Evolutionary conservation across 768 basidiomycete species (phyloP), one percentile per base, ranked within the genome.

Genomic region (Trametopsis cervina): DNA sequence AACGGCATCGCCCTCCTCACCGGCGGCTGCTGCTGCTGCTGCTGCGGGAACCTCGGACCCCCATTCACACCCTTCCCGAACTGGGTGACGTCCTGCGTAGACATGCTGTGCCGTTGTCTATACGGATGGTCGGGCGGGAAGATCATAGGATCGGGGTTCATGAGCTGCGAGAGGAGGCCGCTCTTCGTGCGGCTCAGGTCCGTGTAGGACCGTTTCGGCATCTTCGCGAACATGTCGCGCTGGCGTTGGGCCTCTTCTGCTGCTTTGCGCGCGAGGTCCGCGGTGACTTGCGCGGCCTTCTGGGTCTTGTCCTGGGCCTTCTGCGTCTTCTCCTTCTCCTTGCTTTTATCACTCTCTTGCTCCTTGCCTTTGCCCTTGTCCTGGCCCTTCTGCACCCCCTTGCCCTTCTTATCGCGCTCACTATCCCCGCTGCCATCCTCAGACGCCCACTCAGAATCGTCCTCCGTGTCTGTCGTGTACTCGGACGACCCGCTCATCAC

Each of bases 181-280:
- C 75, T 76, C 40, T 67, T 64, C 9, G 74, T 69, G 45, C 64
- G 79, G 58, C 62, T 80, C 61, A 74, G 63, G 51, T 79, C 79
- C 44, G 77, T 74, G 59, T 84, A 85, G 25, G 80, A 83, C 23
- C 75, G 66, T 44, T 76, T 73, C 1, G 85, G 85, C 12, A 81
- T 71, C 65, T 89, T 89, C 52, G 76, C 73, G 57, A 86, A 84
- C 70, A 90, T 69, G 12, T 90, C 84, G 23, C 76, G 74, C 54
- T 83, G 76, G 15, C 78, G 74, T 57, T 78, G 76, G 1, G 71
- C 79, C 59, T 86, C 83, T 49, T 76, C 56, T 0, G 78, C 82
- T 4, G 84, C 85, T 44, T 78, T 73, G 4, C 63, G 70, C 15
- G 75, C 54, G n/a, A n/a, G n/a, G n/a, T n/a, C n/a, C n/a, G 29